Evolutionary conservation across 768 basidiomycete genomes (phyloP).

Genomic region (Agrocybe praecox): DNA sequence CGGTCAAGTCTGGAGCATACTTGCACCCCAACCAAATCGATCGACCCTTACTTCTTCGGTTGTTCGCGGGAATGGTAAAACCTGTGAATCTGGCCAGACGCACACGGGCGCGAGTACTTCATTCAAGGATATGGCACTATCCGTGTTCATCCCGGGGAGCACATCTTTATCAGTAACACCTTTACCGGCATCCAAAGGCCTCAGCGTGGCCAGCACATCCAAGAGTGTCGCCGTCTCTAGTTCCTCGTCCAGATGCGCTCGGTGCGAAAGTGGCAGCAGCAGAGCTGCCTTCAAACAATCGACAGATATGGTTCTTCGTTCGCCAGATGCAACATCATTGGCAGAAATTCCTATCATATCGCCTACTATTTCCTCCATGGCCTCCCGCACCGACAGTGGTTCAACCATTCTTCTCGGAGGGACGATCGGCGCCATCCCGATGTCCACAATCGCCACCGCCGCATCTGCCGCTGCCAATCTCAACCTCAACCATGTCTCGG

Average conservation of each 20-base stretch:
- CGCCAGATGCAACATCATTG: slow-evolving; percentile 19
- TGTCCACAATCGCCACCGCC: slow-evolving; percentile 15
- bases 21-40: slow-evolving; percentile 41
- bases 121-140: slow-evolving; percentile 52
- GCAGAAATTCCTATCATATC: slow-evolving; percentile 27
- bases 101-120: slow-evolving; percentile 31
- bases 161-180: slow-evolving; percentile 40
- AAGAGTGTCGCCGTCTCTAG: slow-evolving; percentile 21
- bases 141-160: slow-evolving; percentile 50
- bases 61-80: slow-evolving; percentile 18
- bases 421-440: slow-evolving; percentile 12
- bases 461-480: slow-evolving; percentile 27
- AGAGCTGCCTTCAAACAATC: slow-evolving; percentile 15
- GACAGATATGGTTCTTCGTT: slow-evolving; percentile 26
- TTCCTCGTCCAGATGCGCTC: slow-evolving; percentile 12
- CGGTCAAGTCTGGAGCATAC: slow-evolving; percentile 40
- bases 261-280: slow-evolving; percentile 7
- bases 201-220: slow-evolving; percentile 23
- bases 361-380: slow-evolving; percentile 28
- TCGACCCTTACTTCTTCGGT: slow-evolving; percentile 31
- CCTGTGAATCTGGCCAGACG: slow-evolving; percentile 12
- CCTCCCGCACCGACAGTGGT: slow-evolving; percentile 8
- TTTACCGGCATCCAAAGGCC: slow-evolving; percentile 27
- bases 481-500: slow-evolving; percentile 49
- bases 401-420: slow-evolving; percentile 17